These are phyloP conservation scores for Linanthus parryae DNA, from an alignment of 148 eudicot species.

Conservation along the genomic window DNA sequence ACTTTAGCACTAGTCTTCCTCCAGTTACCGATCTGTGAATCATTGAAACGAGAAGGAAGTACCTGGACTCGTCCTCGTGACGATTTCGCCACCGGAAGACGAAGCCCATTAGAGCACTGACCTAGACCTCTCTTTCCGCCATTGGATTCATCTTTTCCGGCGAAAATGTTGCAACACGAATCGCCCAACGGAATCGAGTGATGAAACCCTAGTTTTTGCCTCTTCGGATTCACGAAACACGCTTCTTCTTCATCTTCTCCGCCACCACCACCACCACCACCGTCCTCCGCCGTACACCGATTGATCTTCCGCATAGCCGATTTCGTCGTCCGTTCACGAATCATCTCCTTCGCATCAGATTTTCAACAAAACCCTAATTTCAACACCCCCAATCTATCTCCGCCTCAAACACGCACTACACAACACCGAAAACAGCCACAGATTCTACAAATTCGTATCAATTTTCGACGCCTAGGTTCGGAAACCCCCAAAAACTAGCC, in stretches of 20 bases:
- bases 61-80: conserved; percentile 31
- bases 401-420: too few relatives aligned
- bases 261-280: too few relatives aligned
- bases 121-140: background rate
- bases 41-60: conserved; percentile 37
- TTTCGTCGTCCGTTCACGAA: conserved; percentile 18
- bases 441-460: too few relatives aligned
- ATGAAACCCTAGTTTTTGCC: conserved; percentile 19
- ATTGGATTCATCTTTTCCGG: conserved; percentile 22
- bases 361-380: too few relatives aligned
- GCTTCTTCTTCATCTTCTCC: conserved; percentile 23
- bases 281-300: conserved; percentile 25
- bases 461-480: too few relatives aligned
- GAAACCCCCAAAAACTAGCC: too few relatives aligned
- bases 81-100: conserved; percentile 12
- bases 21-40: conserved; percentile 23
- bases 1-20: conserved; percentile 15
- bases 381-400: too few relatives aligned
- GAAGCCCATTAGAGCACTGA: background rate
- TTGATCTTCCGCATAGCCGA: conserved; percentile 32
- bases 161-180: conserved; percentile 26
- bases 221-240: conserved; percentile 23
- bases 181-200: conserved; percentile 16
- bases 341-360: conserved; percentile 26
- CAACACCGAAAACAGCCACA: too few relatives aligned